Conservation (phyloP, 805 yeast genomes). For the Myxozyma kluyveri region DNA sequence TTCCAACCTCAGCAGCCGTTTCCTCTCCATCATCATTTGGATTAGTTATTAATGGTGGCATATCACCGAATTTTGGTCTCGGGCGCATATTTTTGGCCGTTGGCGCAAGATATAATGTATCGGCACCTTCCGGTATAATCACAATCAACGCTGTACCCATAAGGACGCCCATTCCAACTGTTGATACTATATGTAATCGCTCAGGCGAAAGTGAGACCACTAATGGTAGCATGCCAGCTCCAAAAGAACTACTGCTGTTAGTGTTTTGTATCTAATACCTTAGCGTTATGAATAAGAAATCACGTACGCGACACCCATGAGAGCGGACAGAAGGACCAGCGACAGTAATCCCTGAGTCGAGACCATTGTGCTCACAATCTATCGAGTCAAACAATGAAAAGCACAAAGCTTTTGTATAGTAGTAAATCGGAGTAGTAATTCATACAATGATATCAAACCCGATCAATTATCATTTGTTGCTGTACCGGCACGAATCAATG, state of each 20-base stretch:
- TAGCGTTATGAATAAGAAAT: neutral
- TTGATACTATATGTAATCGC: constrained; percentile 44
- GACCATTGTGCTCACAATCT: too few species aligned
- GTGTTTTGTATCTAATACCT: too few species aligned
- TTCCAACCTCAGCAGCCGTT: neutral
- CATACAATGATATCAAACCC: too few species aligned
- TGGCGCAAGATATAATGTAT: constrained; percentile 39
- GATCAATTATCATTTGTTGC: too few species aligned
- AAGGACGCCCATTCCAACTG: constrained; percentile 58
- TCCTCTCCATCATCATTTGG: constrained; percentile 1
- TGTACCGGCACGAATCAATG: too few species aligned
- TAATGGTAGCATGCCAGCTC: constrained; percentile 38
- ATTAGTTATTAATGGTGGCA: constrained; percentile 11
- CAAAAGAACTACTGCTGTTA: constrained; percentile 31
- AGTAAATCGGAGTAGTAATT: too few species aligned
- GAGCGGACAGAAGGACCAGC: constrained; percentile 32
- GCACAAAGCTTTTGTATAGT: too few species aligned
- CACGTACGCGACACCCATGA: constrained; percentile 36
- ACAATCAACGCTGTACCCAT: constrained; percentile 58
- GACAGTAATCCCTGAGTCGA: constrained; percentile 26
- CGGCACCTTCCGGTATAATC: constrained; percentile 66
- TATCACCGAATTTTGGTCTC: neutral
- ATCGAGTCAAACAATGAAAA: too few species aligned
- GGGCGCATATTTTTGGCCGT: constrained; percentile 15
- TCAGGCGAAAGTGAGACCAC: constrained; percentile 35